phyloP scores from a whole-genome alignment of 495 filamentous ascomycete species.

The Oleoguttula mirabilis region DNA sequence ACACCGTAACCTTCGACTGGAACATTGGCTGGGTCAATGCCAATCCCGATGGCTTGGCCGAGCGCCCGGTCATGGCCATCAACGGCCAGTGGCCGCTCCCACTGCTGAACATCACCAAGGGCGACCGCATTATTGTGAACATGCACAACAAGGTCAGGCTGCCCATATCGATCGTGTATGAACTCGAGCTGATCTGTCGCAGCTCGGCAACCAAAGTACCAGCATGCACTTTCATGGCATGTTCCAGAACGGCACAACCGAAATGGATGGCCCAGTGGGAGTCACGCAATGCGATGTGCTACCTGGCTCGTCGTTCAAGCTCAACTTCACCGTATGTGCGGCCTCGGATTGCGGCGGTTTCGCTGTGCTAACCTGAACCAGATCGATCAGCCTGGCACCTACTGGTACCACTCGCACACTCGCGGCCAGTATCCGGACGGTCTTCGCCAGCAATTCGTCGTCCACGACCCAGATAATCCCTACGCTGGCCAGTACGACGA shows the following conservation, averaged over 20 bases:
- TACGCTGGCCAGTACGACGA: constrained; percentile 52
- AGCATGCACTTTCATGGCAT: constrained; percentile 74
- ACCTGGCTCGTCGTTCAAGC: constrained; percentile 53
- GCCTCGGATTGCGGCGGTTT: too few relatives aligned
- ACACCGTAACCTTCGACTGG: constrained; percentile 63
- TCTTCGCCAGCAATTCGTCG: constrained; percentile 55
- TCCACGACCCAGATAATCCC: constrained; percentile 54
- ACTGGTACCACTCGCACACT: constrained; percentile 73
- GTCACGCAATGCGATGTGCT: constrained; percentile 57
- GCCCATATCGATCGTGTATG: neutral
- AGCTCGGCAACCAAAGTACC: constrained; percentile 54
- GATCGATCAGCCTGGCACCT: constrained; percentile 58
- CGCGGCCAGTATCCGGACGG: constrained; percentile 65
- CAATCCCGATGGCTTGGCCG: constrained; percentile 62
- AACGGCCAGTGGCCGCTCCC: constrained; percentile 72
- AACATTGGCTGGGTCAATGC: constrained; percentile 68
- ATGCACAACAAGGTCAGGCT: constrained; percentile 45
- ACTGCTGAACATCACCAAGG: constrained; percentile 52
- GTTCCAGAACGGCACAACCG: constrained; percentile 53
- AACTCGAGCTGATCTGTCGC: neutral
- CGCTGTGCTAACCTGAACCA: constrained; percentile 21
- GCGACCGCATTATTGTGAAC: constrained; percentile 60
- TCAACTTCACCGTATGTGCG: constrained; percentile 59
- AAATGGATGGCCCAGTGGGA: constrained; percentile 64
- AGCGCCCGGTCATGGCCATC: constrained; percentile 63